Conservation (phyloP, 805 yeast species). For the Blastobotrys robertii region DNA sequence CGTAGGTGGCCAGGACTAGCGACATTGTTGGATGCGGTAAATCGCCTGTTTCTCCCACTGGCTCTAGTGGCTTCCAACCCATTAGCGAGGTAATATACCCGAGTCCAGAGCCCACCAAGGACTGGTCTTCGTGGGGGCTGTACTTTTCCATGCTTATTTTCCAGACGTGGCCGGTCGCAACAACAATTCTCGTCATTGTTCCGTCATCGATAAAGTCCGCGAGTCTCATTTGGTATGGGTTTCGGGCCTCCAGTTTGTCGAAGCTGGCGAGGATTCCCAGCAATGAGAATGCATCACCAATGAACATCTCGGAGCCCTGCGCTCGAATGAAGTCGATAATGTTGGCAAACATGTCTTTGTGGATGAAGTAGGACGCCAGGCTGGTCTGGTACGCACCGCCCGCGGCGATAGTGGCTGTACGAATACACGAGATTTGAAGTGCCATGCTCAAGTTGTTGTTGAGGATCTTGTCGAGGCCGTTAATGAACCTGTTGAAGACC, state of each 20-base stretch:
- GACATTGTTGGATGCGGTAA: slow-evolving; percentile 16
- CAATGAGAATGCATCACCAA: slow-evolving; percentile 28
- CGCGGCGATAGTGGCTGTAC: slow-evolving; percentile 23
- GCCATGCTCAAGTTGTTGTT: slow-evolving; percentile 12
- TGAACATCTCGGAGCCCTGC: slow-evolving; percentile 15
- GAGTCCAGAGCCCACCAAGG: slow-evolving; percentile 1
- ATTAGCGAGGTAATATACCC: slow-evolving; percentile 5
- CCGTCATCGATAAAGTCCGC: slow-evolving; percentile 31
- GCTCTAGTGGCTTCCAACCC: neutral
- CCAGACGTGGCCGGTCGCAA: slow-evolving; percentile 21
- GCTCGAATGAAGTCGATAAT: slow-evolving; percentile 25
- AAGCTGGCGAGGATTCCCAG: slow-evolving; percentile 30
- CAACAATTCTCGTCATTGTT: slow-evolving; percentile 25
- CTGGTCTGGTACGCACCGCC: slow-evolving; percentile 26
- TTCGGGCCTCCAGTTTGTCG: slow-evolving; percentile 27
- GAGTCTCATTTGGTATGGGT: slow-evolving; percentile 29
- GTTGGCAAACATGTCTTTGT: slow-evolving; percentile 30
- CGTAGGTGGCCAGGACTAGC: slow-evolving; percentile 22
- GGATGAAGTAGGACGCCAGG: slow-evolving; percentile 25
- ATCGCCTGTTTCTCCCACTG: neutral
- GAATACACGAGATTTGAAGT: slow-evolving; percentile 21
- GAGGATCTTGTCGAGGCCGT: slow-evolving; percentile 20
- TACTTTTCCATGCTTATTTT: slow-evolving; percentile 11
- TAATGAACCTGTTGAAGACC: slow-evolving; percentile 23
- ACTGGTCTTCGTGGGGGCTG: neutral